These are phyloP conservation scores for Ambrosiella cleistominuta DNA, from an alignment of 2,329 filamentous ascomycete genomes.

Conservation along the genomic window DNA sequence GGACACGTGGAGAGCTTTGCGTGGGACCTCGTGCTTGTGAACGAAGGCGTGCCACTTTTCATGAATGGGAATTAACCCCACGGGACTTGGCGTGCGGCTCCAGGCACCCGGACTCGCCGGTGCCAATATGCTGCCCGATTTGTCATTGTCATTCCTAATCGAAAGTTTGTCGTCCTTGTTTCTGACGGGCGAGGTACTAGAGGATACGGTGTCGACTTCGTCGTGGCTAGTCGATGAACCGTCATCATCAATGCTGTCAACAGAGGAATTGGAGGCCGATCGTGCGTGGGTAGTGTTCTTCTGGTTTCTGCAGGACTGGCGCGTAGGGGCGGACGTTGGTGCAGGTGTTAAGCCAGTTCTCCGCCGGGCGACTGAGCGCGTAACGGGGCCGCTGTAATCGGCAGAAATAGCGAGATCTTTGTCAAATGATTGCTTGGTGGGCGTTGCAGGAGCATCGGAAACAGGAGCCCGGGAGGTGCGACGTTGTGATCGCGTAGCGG, in stretches of 20 bases:
- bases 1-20: slow-evolving; percentile 83
- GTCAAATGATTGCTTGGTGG: slow-evolving; percentile 5
- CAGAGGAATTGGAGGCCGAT: slow-evolving; percentile 7
- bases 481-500: slow-evolving; percentile 8
- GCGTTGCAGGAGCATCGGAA: slow-evolving; percentile 4
- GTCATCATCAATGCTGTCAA: slow-evolving; percentile 7
- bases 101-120: slow-evolving; percentile 49
- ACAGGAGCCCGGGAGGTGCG: slow-evolving; percentile 4
- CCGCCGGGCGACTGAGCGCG: slow-evolving; percentile 50
- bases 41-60: slow-evolving; percentile 79
- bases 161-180: neutral
- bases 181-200: slow-evolving; percentile 5
- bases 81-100: slow-evolving; percentile 73
- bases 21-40: slow-evolving; percentile 91
- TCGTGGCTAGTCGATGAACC: neutral
- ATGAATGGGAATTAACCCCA: slow-evolving; percentile 91
- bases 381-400: slow-evolving; percentile 51
- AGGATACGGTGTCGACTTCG: slow-evolving; percentile 9
- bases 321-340: slow-evolving; percentile 3
- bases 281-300: neutral
- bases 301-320: neutral
- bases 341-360: slow-evolving; percentile 17
- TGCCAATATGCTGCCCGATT: slow-evolving; percentile 48
- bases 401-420: neutral
- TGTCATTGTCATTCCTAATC: neutral